A percentile compares a stretch with the other conserved stretches of the same genome.
phyloP scores from a whole-genome alignment of 2,329 filamentous ascomycete genomes.

The Chrysosporium keratinophilum region DNA sequence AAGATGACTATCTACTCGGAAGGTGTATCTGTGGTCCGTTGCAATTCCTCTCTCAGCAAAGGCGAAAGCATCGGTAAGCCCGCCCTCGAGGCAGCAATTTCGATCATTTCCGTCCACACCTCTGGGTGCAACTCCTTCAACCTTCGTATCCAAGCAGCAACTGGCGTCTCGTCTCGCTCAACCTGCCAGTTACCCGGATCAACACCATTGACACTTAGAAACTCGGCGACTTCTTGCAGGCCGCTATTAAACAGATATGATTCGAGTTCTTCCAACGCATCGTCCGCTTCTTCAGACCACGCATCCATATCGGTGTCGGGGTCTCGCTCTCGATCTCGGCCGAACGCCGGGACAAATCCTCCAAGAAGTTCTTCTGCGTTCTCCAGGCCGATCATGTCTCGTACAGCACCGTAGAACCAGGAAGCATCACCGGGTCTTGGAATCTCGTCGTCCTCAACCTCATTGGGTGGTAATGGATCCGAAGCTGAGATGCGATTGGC shows the following conservation, averaged over 20 bases:
- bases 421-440: background rate
- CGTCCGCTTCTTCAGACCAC: background rate
- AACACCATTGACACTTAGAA: slow-evolving; percentile 31
- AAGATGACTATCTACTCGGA: background rate
- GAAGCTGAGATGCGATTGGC: slow-evolving; percentile 60
- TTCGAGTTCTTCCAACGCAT: slow-evolving; percentile 16
- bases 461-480: slow-evolving; percentile 65
- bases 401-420: slow-evolving; percentile 8
- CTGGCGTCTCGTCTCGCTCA: slow-evolving; percentile 26
- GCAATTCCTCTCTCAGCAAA: slow-evolving; percentile 31
- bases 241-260: slow-evolving; percentile 20
- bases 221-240: slow-evolving; percentile 27
- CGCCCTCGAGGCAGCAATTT: background rate
- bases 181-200: slow-evolving; percentile 36
- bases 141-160: slow-evolving; percentile 30
- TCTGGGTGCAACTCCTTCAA: slow-evolving; percentile 23
- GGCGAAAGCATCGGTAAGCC: slow-evolving; percentile 15
- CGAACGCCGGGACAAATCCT: background rate
- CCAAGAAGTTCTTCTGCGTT: background rate
- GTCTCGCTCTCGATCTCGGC: background rate
- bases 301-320: background rate
- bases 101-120: slow-evolving; percentile 16
- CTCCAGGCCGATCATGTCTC: slow-evolving; percentile 1
- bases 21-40: slow-evolving; percentile 19
- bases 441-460: slow-evolving; percentile 15